phyloP scores from a whole-genome alignment of 768 basidiomycete genomes.

The Pleurotus djamor region DNA sequence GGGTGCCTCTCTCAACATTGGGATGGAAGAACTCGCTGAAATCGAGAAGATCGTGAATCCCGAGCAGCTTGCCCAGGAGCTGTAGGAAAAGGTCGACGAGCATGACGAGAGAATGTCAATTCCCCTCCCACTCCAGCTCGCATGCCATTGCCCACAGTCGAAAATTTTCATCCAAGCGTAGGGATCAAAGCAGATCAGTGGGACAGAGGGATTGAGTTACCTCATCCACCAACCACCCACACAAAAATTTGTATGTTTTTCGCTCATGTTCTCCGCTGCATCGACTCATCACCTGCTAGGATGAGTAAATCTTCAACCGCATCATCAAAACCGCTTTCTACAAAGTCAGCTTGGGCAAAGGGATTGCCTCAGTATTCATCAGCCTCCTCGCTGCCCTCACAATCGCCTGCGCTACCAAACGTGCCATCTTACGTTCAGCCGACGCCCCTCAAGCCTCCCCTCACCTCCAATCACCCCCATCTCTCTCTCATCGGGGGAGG shows the following conservation, averaged over 20 bases:
- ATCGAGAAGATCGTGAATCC: conserved; percentile 82
- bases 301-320: conserved; percentile 92
- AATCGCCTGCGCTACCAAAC: conserved; percentile 68
- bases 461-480: too few species aligned
- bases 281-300: conserved; percentile 34
- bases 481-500: too few species aligned
- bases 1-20: conserved; percentile 76
- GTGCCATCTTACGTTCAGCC: conserved; percentile 36
- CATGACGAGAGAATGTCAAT: conserved; percentile 53
- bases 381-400: conserved; percentile 66
- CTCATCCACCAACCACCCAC: conserved; percentile 23
- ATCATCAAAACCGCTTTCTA: conserved; percentile 72
- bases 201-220: too few species aligned
- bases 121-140: too few species aligned
- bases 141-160: too few species aligned
- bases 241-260: conserved; percentile 39
- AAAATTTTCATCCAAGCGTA: too few species aligned
- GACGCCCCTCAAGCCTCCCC: too few species aligned
- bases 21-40: conserved; percentile 73
- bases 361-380: conserved; percentile 74
- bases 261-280: conserved; percentile 13
- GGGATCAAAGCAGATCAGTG: too few species aligned
- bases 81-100: conserved; percentile 75
- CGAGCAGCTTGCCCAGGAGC: conserved; percentile 71
- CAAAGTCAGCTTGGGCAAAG: conserved; percentile 89